These are phyloP conservation scores for Penicillium sp. DNA, from an alignment of 2,329 filamentous ascomycete genomes.

Conservation along the genomic window DNA sequence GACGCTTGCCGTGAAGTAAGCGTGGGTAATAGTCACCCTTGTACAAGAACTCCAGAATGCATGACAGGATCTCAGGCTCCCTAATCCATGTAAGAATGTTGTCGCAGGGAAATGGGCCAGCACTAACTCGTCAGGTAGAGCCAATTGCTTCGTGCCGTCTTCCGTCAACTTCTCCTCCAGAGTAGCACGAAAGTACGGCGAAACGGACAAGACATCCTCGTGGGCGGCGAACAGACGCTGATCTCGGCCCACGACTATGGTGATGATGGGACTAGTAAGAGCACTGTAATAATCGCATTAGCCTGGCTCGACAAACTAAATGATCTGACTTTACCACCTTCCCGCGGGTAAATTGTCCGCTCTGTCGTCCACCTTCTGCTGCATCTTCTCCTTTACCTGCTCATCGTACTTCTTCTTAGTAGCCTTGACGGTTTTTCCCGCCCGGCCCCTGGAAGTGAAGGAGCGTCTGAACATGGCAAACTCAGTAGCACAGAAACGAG, in stretches of 20 bases:
- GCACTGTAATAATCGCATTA: slow-evolving; percentile 32
- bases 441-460: slow-evolving; percentile 76
- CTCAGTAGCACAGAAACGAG: slow-evolving; percentile 18
- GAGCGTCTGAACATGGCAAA: slow-evolving; percentile 85
- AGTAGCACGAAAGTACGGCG: slow-evolving; percentile 73
- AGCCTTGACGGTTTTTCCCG: slow-evolving; percentile 81
- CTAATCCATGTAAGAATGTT: slow-evolving; percentile 39
- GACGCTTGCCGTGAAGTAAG: slow-evolving; percentile 78
- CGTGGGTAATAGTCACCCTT: slow-evolving; percentile 94
- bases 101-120: neutral
- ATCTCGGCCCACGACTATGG: slow-evolving; percentile 76
- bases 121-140: slow-evolving; percentile 61
- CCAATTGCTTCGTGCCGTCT: slow-evolving; percentile 66
- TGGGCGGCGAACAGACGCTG: slow-evolving; percentile 90
- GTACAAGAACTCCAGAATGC: slow-evolving; percentile 93
- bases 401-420: slow-evolving; percentile 71
- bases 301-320: neutral
- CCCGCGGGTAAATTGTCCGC: slow-evolving; percentile 57
- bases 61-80: slow-evolving; percentile 90
- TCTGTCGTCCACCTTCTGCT: slow-evolving; percentile 74
- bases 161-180: slow-evolving; percentile 70
- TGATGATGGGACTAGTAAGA: slow-evolving; percentile 71
- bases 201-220: slow-evolving; percentile 82
- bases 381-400: slow-evolving; percentile 78
- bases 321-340: slow-evolving; percentile 39